A percentile compares a stretch with the other conserved stretches of the same genome.
Evolutionary conservation across 2,329 filamentous ascomycete genomes (phyloP).

Genomic region (Plenodomus lindquistii): DNA sequence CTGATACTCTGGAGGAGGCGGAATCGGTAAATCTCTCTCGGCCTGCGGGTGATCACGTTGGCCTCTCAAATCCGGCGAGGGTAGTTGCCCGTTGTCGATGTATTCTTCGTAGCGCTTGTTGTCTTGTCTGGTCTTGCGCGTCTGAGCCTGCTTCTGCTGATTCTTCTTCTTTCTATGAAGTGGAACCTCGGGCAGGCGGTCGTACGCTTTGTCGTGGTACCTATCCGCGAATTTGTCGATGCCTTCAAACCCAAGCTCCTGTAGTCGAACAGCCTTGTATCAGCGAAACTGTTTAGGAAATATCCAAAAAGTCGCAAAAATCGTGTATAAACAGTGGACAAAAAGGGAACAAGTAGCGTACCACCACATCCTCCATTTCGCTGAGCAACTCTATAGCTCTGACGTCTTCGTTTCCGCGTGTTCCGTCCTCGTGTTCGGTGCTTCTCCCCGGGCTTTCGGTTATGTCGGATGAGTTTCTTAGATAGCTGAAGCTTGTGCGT

Average conservation of each 20-base stretch:
- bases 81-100: not conserved
- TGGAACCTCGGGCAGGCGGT: constrained; percentile 17
- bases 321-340: no score
- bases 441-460: no score
- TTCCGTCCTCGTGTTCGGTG: no score
- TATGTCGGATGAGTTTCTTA: no score
- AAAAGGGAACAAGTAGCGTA: no score
- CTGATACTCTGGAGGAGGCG: not conserved
- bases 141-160: constrained; percentile 5
- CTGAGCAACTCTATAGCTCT: no score
- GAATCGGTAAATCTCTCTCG: not conserved
- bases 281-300: no score
- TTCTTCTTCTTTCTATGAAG: constrained; percentile 9
- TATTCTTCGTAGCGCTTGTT: not conserved
- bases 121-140: not conserved
- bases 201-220: constrained; percentile 35
- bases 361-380: no score
- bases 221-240: constrained; percentile 33
- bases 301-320: no score
- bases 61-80: not conserved
- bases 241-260: constrained; percentile 45
- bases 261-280: no score
- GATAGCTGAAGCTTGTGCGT: no score
- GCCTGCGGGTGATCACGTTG: constrained; percentile 3
- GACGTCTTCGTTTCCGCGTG: no score